Base-by-base conservation (phyloP, 2,329 filamentous ascomycete genomes). In the Pestalotiopsis fici region DNA sequence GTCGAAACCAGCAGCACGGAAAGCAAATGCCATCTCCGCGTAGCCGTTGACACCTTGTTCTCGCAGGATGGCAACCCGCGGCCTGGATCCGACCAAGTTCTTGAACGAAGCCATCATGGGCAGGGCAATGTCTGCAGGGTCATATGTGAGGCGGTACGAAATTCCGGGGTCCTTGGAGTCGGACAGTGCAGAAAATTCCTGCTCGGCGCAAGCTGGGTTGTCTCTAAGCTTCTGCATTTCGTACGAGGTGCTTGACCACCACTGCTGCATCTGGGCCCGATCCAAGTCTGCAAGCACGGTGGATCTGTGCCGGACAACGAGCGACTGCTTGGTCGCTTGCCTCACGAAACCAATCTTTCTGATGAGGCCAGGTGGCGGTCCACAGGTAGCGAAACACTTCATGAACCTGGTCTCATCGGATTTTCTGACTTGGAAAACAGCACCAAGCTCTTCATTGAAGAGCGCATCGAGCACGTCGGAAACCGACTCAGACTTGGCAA, bases 1-100 rank as follows among this genome's bases (percentile, higher is more conserved):
- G 62, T 94, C 91, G 82, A 98, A 98, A 47, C 95, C 95, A 56
- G 96, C 95, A 43, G 90, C 90, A 71, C 92, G 90, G 86, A 98
- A 98, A 61, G 95, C 94, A 76, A 97, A 98, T 1, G 96, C 96
- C 93, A 99, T 97, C 80, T 99, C 96, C n/a, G 94, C 91, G 74
- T 98, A 90, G 55, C 95, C 93, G 81, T 99, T 98, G 72, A 97
- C 93, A 78, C 96, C 96, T 79, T 98, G 94, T 80, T 98, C 96
- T 76, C 96, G 88, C 25, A 99, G 89, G 73, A 99, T 97, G 56
- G 96, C 96, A 27, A 99, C 95, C 37, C 90, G 89, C 23, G 69
- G 65, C 27, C 67, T 67, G 31, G 68, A 67, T 35, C 69, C 67
- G 69, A 80, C 73, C 23, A 65, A 47, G 11, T 74, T 75, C 50